These are phyloP conservation scores for Candida saitoana DNA, from an alignment of 805 yeast genomes.

Conservation along the genomic window DNA sequence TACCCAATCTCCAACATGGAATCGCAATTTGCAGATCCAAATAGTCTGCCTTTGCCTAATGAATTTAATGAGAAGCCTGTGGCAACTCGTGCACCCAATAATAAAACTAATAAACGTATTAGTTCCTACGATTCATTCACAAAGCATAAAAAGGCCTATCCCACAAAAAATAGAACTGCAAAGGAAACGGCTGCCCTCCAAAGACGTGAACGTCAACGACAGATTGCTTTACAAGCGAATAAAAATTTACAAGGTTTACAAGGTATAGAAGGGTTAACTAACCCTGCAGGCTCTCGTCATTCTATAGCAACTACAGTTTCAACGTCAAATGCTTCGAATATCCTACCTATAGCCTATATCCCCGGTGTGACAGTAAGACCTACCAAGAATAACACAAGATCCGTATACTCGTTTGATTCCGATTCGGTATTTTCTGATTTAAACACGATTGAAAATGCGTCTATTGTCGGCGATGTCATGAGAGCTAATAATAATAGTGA, in stretches of 20 bases:
- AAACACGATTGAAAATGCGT: slow-evolving; percentile 44
- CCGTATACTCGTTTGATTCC: slow-evolving; percentile 42
- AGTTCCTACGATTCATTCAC: slow-evolving; percentile 44
- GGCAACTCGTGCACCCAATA: slow-evolving; percentile 5
- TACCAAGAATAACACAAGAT: slow-evolving; percentile 39
- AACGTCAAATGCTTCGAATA: slow-evolving; percentile 77
- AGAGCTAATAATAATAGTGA: slow-evolving; percentile 17
- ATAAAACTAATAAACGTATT: slow-evolving; percentile 19
- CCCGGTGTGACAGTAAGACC: slow-evolving; percentile 83
- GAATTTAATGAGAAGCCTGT: neutral
- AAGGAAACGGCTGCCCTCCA: slow-evolving; percentile 12
- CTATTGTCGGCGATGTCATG: slow-evolving; percentile 39
- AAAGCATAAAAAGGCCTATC: slow-evolving; percentile 16
- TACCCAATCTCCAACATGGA: slow-evolving; percentile 16
- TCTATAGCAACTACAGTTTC: slow-evolving; percentile 58
- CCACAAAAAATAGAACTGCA: slow-evolving; percentile 12
- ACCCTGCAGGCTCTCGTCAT: slow-evolving; percentile 21
- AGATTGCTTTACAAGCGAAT: slow-evolving; percentile 11
- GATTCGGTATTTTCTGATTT: slow-evolving; percentile 41
- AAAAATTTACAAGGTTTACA: slow-evolving; percentile 8
- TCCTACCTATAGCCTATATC: slow-evolving; percentile 86
- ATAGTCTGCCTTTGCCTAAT: slow-evolving; percentile 5
- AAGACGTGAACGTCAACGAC: slow-evolving; percentile 13
- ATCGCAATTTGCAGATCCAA: slow-evolving; percentile 12
- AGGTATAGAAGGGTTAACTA: slow-evolving; percentile 12